Conservation (phyloP, 805 yeast genomes). For the Kluyveromyces nonfermentans region DNA sequence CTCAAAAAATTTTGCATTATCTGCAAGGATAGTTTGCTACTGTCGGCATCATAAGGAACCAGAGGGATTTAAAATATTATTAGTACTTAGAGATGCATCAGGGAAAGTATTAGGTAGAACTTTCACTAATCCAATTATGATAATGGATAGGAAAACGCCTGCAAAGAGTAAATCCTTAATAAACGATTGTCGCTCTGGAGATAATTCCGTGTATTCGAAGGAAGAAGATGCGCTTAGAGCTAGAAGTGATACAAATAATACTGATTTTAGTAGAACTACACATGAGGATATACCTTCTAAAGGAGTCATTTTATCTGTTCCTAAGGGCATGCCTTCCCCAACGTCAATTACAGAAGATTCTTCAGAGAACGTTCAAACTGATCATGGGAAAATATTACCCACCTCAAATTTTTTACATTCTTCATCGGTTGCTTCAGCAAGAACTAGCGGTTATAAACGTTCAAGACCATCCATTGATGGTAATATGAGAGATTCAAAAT, state of each 20-base stretch:
- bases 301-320: conserved; percentile 4
- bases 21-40: conserved; percentile 83
- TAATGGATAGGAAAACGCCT: conserved; percentile 87
- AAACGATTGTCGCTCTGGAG: not conserved
- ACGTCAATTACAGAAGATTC: conserved; percentile 53
- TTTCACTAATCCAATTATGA: conserved; percentile 67
- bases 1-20: conserved; percentile 36
- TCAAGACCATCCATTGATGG: conserved; percentile 11
- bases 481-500: conserved; percentile 4
- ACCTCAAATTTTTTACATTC: conserved; percentile 1
- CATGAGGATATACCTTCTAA: conserved; percentile 1
- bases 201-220: not conserved
- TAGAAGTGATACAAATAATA: conserved; percentile 7
- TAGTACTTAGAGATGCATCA: conserved; percentile 52
- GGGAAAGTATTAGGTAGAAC: conserved; percentile 64
- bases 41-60: conserved; percentile 91
- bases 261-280: conserved; percentile 2
- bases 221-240: conserved; percentile 3
- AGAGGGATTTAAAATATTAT: conserved; percentile 70
- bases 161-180: not conserved
- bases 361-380: conserved; percentile 36
- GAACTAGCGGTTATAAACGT: conserved; percentile 13
- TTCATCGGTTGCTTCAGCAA: conserved; percentile 11
- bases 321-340: conserved; percentile 42
- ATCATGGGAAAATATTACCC: not conserved